These are phyloP conservation scores for Ophiostoma perfectum DNA, from an alignment of 2,329 filamentous ascomycete genomes.

Conservation along the genomic window DNA sequence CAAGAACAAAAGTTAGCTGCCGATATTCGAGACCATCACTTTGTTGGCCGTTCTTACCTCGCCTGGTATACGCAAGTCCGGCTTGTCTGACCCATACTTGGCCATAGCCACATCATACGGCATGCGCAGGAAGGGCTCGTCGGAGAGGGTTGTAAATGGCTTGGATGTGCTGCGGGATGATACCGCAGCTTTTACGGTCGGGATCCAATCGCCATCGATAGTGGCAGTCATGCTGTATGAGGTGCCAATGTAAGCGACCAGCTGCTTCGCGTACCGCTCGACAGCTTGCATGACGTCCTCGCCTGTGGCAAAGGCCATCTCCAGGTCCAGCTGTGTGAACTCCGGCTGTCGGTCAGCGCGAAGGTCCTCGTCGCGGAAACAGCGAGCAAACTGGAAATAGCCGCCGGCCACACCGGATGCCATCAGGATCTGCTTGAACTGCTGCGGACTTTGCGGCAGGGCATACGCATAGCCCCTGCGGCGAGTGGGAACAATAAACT, in stretches of 20 bases:
- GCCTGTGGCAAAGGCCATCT: conserved; percentile 79
- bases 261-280: conserved; percentile 47
- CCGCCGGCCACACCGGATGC: conserved; percentile 66
- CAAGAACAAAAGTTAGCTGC: not conserved
- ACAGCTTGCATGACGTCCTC: conserved; percentile 59
- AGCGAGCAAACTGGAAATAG: conserved; percentile 91
- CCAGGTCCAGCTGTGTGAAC: conserved; percentile 89
- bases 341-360: conserved; percentile 91
- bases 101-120: conserved; percentile 75
- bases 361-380: conserved; percentile 91
- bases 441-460: conserved; percentile 90
- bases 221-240: conserved; percentile 34
- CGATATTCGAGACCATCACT: too few species aligned
- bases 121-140: conserved; percentile 50
- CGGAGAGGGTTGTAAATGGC: conserved; percentile 23
- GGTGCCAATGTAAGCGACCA: conserved; percentile 50
- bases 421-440: conserved; percentile 98
- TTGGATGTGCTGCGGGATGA: not conserved
- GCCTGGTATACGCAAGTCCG: conserved; percentile 68
- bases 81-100: conserved; percentile 83
- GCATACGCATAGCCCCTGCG: conserved; percentile 75
- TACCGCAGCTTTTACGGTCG: not conserved
- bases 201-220: conserved; percentile 30
- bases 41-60: conserved; percentile 41
- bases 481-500: conserved; percentile 88